Conservation (phyloP, 2,329 filamentous ascomycete species). For the Fonsecaea multimorphosa region DNA sequence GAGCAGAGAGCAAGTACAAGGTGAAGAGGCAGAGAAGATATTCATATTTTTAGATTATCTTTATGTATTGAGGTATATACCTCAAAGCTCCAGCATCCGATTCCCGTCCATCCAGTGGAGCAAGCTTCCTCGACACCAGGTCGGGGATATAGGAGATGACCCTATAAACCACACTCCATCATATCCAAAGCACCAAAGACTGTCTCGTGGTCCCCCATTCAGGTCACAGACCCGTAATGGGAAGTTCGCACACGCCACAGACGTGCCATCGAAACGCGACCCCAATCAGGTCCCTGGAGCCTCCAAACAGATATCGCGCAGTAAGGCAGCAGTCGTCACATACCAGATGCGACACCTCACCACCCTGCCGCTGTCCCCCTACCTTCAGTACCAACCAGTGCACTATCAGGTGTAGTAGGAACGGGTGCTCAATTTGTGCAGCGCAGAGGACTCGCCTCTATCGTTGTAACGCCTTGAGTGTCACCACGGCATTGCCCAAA, state of each 20-base stretch:
- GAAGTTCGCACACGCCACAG: constrained; percentile 44
- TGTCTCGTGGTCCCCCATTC: constrained; percentile 18
- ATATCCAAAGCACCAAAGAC: neutral
- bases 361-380: constrained; percentile 40
- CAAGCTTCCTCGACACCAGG: constrained; percentile 52
- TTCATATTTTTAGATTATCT: constrained; percentile 46
- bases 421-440: constrained; percentile 21
- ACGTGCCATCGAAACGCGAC: constrained; percentile 32
- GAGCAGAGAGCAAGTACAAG: neutral
- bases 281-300: constrained; percentile 13
- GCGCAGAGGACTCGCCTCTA: constrained; percentile 35
- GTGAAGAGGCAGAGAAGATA: constrained; percentile 28
- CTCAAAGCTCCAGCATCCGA: constrained; percentile 55
- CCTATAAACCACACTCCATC: constrained; percentile 49
- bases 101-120: constrained; percentile 50
- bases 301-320: constrained; percentile 27
- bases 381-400: constrained; percentile 46
- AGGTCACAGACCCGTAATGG: constrained; percentile 46
- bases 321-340: constrained; percentile 42
- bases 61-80: constrained; percentile 45
- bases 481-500: constrained; percentile 44
- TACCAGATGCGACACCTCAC: constrained; percentile 45
- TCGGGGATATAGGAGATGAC: constrained; percentile 61
- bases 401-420: constrained; percentile 21
- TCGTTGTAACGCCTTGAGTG: constrained; percentile 9